Evolutionary conservation across 768 basidiomycete species (phyloP), one percentile per base, ranked within the genome.

Genomic region (Ramaria sp.): DNA sequence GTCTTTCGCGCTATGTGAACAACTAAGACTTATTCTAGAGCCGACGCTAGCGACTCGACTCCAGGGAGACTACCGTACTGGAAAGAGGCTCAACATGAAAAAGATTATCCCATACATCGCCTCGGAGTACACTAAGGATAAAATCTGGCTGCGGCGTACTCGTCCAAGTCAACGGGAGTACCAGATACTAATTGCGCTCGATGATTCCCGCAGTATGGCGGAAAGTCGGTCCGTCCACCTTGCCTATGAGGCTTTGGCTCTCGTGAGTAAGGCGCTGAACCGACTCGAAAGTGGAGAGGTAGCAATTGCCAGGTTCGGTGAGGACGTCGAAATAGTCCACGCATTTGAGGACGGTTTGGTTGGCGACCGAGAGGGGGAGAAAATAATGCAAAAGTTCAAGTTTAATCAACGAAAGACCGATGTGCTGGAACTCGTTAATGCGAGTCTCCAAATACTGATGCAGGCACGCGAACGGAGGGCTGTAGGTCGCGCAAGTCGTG

Each of bases 111-210:
- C 88, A 3, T 98, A 95, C 73, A 94, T 99, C 57, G 95, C 96
- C 34, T 90, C 87, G 70, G 96, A 99, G 70, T 99, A 90, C 73
- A 98, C 94, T 50, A 98, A 98, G 67, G 95, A 99, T 76, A 94
- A 94, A 70, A 98, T 98, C 59, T 99, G 96, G 96, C 74, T 98
- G 34, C 85, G 95, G 24, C 79, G 96, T 20, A 96, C 94, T 3
- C 83, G 87, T 48, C 95, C 96, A 5, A 92, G 89, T 65, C 83
- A 88, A 62, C 79, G 96, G 47, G 94, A 96, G 64, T 98, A 98
- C 67, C 95, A 99, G 64, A 82, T 99, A 1, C 78, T 98, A 38
- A 77, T 99, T 55, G 87, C 92, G 9, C 78, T 99, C 48, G 96
- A 98, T 64, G 96, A 98, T 71, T 97, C 93, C 3, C 83, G 87